Base-by-base conservation (phyloP, 2,329 filamentous ascomycete genomes). In the Colletotrichum lini region DNA sequence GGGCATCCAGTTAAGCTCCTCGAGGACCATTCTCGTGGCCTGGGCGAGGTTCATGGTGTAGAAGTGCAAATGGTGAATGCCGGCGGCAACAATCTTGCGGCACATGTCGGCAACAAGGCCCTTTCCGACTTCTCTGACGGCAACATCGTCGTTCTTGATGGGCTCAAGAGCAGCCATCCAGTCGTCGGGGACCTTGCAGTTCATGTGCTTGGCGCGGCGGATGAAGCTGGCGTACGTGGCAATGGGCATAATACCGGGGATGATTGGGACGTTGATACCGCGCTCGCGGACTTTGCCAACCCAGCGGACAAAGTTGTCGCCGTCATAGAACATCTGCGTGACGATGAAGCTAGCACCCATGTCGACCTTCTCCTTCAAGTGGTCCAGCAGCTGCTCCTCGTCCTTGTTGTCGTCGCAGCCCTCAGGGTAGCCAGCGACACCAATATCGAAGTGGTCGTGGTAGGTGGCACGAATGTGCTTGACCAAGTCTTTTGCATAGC, bases 281-380 rank as follows among this genome's bases (percentile, higher is more conserved):
- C 90, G 91, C 63, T 92, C 94, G 60, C 95, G 92, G 70, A 96
- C 95, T 80, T 94, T 96, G 75, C 89, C 86, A 47, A 97, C 93
- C 96, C 96, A 99, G 64, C 91, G 89, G 65, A 98, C 83, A 83
- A 99, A 99, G 79, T 96, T 96, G 78, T 99, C 96, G 60, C 91
- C 95, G 78, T 99, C 96, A 85, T 99, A 99, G 84, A 98, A 98
- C 96, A 99, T 99, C 84, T 99, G 96, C 0, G 96, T 98, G 65
- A 99, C 94, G 74, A 99, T 93, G 80, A 98, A 99, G 8, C 93
- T 92, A 73, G 93, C 95, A 62, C 96, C 96, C 70, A 94, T 94
- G 80, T 99, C 96, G 44, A 98, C 92, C 85, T 99, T 99, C 82
- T 98, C 93, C 85, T 98, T 74, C 78, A 99, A 84, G 81, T 98